Percentiles rank a stretch among this genome's conserved stretches.
Conservation (phyloP, 1,284 basidiomycete genomes). For the Ustilago crameri region DNA sequence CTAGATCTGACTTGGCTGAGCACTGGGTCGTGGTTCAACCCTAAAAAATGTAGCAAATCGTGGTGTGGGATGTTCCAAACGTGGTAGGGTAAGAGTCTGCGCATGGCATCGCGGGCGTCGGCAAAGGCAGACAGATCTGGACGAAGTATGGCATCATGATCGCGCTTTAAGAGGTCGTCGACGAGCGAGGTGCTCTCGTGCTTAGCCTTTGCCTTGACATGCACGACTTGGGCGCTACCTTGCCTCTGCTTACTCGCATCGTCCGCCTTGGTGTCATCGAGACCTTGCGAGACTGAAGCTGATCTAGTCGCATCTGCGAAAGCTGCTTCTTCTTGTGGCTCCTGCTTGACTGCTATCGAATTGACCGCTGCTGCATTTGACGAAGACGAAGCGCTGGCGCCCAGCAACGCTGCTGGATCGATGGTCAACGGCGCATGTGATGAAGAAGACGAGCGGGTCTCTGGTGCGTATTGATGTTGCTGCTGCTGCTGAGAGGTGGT, state of each 20-base stretch:
- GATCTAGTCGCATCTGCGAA: background rate
- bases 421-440: conserved; percentile 34
- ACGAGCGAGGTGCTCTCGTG: conserved; percentile 13
- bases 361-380: conserved; percentile 5
- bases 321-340: conserved; percentile 21
- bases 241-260: background rate
- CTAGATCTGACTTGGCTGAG: conserved; percentile 22
- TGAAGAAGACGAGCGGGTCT: conserved; percentile 1
- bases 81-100: conserved; percentile 62
- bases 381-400: conserved; percentile 1
- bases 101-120: conserved; percentile 54
- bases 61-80: conserved; percentile 63
- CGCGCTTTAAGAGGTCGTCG: conserved; percentile 19
- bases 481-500: conserved; percentile 9
- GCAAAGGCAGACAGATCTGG: conserved; percentile 59
- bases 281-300: background rate
- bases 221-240: background rate
- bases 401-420: conserved; percentile 32
- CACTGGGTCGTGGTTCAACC: conserved; percentile 31
- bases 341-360: conserved; percentile 36
- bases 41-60: conserved; percentile 45
- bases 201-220: conserved; percentile 2
- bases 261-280: background rate
- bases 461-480: background rate
- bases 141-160: conserved; percentile 53